Conservation (phyloP, 768 basidiomycete genomes). For the Plicaturopsis crispa region DNA sequence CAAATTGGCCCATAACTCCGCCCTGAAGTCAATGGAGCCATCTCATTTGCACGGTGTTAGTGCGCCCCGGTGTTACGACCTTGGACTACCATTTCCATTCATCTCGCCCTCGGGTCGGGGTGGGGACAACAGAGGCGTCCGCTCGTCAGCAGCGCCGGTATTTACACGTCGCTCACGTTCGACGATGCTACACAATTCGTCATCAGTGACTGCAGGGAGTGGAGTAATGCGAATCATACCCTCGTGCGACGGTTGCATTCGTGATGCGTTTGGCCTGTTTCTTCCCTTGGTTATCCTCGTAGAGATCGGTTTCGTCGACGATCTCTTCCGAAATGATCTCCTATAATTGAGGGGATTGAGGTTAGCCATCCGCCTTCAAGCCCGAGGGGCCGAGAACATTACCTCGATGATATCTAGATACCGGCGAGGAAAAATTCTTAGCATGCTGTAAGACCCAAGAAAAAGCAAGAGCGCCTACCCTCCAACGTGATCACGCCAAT, state of each 20-base stretch:
- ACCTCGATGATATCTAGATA: conserved; percentile 70
- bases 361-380: background rate
- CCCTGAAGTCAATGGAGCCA: no score
- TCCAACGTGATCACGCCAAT: conserved; percentile 89
- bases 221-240: conserved; percentile 35
- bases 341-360: conserved; percentile 34
- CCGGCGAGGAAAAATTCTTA: background rate
- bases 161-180: conserved; percentile 37
- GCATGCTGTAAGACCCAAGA: background rate
- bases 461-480: conserved; percentile 32
- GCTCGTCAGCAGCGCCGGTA: conserved; percentile 21
- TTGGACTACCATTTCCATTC: no score
- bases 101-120: no score
- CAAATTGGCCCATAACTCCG: no score
- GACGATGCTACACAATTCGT: conserved; percentile 41
- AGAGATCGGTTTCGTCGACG: conserved; percentile 90
- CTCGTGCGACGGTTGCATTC: conserved; percentile 72
- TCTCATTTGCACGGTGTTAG: no score
- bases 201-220: background rate
- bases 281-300: conserved; percentile 82
- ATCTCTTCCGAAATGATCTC: conserved; percentile 97
- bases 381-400: conserved; percentile 5
- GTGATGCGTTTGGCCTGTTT: conserved; percentile 61
- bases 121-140: conserved; percentile 24
- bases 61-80: no score